Conservation (phyloP, 176 grass and related monocot genomes). For the Triticum urartu region DNA sequence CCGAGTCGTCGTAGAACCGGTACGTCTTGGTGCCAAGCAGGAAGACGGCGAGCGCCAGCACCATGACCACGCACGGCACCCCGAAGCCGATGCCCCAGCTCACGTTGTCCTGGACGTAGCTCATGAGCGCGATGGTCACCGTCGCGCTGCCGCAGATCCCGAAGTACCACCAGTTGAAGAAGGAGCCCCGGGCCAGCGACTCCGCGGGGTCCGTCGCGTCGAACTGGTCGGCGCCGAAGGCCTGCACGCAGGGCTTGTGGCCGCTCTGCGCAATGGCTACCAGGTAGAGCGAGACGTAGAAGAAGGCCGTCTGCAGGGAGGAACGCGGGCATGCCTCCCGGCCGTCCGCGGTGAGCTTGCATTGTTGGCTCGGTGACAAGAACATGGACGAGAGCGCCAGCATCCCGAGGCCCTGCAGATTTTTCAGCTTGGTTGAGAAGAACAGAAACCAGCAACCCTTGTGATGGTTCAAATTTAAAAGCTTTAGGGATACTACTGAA, state of each 20-base stretch:
- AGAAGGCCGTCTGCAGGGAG: slow-evolving; percentile 25
- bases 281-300: slow-evolving; percentile 56
- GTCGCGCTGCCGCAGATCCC: slow-evolving; percentile 31
- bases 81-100: slow-evolving; percentile 62
- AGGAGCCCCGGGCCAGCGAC: slow-evolving; percentile 31
- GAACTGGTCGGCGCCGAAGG: slow-evolving; percentile 68
- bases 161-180: slow-evolving; percentile 77
- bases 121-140: slow-evolving; percentile 26
- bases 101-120: slow-evolving; percentile 62
- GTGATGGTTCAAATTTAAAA: neutral
- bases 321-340: neutral
- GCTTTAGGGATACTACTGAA: neutral
- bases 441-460: neutral
- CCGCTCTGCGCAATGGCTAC: slow-evolving; percentile 58
- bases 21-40: slow-evolving; percentile 48
- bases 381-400: slow-evolving; percentile 34
- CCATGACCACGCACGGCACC: slow-evolving; percentile 47
- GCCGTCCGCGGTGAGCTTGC: neutral
- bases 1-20: slow-evolving; percentile 29
- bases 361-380: neutral
- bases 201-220: slow-evolving; percentile 41
- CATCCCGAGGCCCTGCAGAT: slow-evolving; percentile 45
- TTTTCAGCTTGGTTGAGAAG: neutral
- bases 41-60: slow-evolving; percentile 44
- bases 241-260: slow-evolving; percentile 59